phyloP scores from a whole-genome alignment of 2,329 filamentous ascomycete species.

The Xylaria sp. region DNA sequence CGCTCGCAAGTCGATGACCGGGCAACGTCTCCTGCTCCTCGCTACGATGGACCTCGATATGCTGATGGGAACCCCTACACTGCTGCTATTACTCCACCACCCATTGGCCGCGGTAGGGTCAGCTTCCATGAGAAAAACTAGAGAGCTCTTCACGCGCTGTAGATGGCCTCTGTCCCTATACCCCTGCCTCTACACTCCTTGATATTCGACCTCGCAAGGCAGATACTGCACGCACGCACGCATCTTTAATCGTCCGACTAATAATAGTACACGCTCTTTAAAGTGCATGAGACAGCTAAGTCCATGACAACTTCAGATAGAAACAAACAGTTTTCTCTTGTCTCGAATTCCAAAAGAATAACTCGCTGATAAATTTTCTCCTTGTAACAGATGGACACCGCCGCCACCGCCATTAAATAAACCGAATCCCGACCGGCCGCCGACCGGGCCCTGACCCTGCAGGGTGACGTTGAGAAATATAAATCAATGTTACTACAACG shows the following conservation, averaged over 20 bases:
- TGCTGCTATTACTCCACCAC: conserved; percentile 39
- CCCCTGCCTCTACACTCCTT: not conserved
- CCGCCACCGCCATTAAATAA: conserved; percentile 33
- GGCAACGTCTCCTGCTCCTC: conserved; percentile 38
- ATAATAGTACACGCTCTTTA: conserved; percentile 15
- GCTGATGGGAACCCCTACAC: conserved; percentile 45
- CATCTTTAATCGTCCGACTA: conserved; percentile 25
- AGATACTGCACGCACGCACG: not conserved
- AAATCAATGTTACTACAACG: too few species aligned
- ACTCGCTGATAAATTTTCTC: conserved; percentile 34
- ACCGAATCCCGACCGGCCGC: too few species aligned
- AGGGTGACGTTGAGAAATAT: not conserved
- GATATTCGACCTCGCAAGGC: not conserved
- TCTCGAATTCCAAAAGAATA: conserved; percentile 23
- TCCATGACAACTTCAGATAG: conserved; percentile 23
- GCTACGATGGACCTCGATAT: conserved; percentile 41
- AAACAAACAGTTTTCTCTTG: conserved; percentile 20
- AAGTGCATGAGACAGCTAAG: conserved; percentile 11
- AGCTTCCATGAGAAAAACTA: not conserved
- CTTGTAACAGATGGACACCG: conserved; percentile 39
- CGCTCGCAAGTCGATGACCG: conserved; percentile 42
- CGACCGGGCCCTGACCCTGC: not conserved
- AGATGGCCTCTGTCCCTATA: conserved; percentile 8
- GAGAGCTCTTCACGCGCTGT: conserved; percentile 1
- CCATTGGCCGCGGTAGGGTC: conserved; percentile 34